Evolutionary conservation across 352 stramenopile genomes (phyloP).

Genomic region (Globisporangium paroecandrum): DNA sequence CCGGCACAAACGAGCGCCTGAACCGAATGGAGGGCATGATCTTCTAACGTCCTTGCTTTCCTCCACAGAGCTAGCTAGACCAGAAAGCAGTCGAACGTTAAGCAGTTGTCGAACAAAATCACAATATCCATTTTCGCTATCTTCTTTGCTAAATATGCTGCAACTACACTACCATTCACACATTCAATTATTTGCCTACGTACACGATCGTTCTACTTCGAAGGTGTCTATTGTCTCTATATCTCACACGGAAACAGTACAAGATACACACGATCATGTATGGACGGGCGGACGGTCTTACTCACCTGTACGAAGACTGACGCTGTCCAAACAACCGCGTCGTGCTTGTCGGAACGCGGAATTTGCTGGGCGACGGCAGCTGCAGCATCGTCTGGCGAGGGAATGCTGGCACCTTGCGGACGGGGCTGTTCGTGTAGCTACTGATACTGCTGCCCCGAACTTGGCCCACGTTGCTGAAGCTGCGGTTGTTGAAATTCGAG

Average conservation of each 20-base stretch:
- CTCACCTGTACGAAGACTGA: conserved; percentile 29
- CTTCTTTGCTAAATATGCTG: conserved; percentile 2
- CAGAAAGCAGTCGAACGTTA: not conserved
- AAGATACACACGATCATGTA: not conserved
- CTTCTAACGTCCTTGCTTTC: conserved; percentile 38
- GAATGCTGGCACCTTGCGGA: conserved; percentile 12
- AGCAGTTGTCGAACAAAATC: conserved; percentile 5
- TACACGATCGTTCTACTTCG: conserved; percentile 2
- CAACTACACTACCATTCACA: not conserved
- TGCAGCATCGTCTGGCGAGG: conserved; percentile 11
- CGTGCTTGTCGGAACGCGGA: conserved; percentile 38
- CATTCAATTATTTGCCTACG: not conserved
- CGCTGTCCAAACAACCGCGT: conserved; percentile 44
- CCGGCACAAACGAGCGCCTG: conserved; percentile 78
- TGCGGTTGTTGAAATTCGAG: conserved; percentile 20
- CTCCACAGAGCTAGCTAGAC: conserved; percentile 3
- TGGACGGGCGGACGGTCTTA: not conserved
- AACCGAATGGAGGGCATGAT: conserved; percentile 89
- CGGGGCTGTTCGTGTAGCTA: conserved; percentile 16
- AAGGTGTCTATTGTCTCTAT: conserved; percentile 1
- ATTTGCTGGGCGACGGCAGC: conserved; percentile 48
- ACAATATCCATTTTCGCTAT: conserved; percentile 12
- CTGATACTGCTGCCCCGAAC: conserved; percentile 9
- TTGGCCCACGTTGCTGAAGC: conserved; percentile 19
- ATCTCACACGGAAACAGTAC: not conserved